phyloP scores from a whole-genome alignment of 140 eudicot species.

The Senecio squalidus region DNA sequence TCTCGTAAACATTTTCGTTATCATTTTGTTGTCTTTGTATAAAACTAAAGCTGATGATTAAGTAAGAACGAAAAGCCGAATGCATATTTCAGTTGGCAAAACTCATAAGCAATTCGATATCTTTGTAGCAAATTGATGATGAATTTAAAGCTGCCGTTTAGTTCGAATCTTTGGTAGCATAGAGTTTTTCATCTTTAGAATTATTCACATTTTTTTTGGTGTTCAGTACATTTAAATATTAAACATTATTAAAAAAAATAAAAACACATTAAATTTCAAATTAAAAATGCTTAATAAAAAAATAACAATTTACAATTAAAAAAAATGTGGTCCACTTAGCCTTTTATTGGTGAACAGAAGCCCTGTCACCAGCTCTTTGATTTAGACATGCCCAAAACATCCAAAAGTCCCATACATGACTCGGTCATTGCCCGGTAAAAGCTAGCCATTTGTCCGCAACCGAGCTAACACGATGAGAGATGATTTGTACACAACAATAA shows the following conservation, averaged over 20 bases:
- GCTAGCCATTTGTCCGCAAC: not conserved
- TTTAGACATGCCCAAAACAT: not conserved
- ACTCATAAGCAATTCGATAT: not conserved
- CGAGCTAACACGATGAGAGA: not conserved
- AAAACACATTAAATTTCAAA: too few relatives aligned
- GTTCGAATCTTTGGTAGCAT: not conserved
- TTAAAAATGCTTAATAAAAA: too few relatives aligned
- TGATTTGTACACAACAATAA: too few relatives aligned
- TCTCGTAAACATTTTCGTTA: not conserved
- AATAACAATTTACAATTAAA: too few relatives aligned
- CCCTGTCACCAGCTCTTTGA: not conserved
- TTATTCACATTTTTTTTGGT: not conserved
- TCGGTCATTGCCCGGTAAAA: not conserved
- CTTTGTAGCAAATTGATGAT: not conserved
- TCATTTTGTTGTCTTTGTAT: too few relatives aligned
- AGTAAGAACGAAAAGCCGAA: not conserved
- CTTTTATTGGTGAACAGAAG: too few relatives aligned
- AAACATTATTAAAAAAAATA: too few relatives aligned
- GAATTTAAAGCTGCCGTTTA: not conserved
- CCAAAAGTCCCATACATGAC: not conserved
- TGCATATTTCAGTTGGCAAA: not conserved
- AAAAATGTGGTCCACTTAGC: too few relatives aligned
- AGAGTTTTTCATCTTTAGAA: not conserved
- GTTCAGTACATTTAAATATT: too few relatives aligned
- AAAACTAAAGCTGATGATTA: too few relatives aligned